Evolutionary conservation across 2,329 filamentous ascomycete genomes (phyloP).

Genomic region (Laburnicola sp.): DNA sequence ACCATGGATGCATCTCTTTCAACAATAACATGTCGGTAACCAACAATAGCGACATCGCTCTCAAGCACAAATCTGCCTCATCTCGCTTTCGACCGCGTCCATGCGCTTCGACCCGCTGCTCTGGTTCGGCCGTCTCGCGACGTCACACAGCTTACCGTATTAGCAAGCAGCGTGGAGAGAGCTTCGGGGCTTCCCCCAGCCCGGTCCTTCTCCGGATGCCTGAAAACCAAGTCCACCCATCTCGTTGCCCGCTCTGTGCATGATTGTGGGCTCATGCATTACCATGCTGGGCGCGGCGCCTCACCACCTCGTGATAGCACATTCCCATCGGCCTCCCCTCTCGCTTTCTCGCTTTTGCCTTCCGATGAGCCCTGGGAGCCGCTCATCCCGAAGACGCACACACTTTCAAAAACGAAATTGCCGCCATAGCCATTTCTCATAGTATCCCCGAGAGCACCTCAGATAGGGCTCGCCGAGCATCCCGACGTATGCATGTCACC

Average conservation of each 20-base stretch:
- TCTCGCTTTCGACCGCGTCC: constrained; percentile 11
- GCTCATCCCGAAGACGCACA: constrained; percentile 12
- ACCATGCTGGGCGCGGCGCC: too few relatives aligned
- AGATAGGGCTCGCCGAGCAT: constrained; percentile 23
- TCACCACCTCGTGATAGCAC: too few relatives aligned
- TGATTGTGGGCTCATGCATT: background rate
- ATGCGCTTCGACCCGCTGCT: constrained; percentile 16
- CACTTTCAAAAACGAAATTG: constrained; percentile 15
- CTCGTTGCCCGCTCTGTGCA: constrained; percentile 12
- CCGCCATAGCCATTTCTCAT: constrained; percentile 13
- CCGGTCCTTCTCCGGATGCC: constrained; percentile 13
- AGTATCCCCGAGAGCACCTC: background rate
- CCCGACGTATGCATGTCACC: constrained; percentile 6
- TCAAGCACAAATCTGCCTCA: constrained; percentile 4
- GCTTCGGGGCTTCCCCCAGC: constrained; percentile 9
- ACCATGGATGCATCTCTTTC: too few relatives aligned
- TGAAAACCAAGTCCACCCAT: constrained; percentile 16
- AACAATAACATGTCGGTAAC: too few relatives aligned
- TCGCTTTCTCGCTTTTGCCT: background rate
- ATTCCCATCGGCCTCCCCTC: background rate
- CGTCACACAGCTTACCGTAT: constrained; percentile 18
- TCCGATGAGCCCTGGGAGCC: background rate
- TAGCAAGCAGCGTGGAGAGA: constrained; percentile 14
- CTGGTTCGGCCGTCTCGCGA: constrained; percentile 20
- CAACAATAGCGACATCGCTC: too few relatives aligned